Conservation (phyloP, 345 rosid species). For the Viola odorata region DNA sequence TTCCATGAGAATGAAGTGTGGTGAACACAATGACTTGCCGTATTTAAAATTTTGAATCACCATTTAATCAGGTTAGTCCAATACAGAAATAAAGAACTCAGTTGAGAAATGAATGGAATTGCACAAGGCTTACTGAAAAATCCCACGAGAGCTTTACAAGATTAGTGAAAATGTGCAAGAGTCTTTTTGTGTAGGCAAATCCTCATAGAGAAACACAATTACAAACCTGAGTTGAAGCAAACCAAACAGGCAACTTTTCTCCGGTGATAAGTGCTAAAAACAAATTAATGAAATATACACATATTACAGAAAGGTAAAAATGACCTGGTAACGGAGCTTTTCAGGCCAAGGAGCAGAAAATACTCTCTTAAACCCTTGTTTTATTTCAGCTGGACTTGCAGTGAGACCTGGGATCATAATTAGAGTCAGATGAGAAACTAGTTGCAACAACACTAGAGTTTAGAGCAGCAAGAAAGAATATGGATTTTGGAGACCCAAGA, state of each 20-base stretch:
- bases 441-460: too few species aligned
- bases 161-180: too few species aligned
- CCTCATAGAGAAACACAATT: too few species aligned
- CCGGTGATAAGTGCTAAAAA: background rate
- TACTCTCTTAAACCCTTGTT: slow-evolving; percentile 76
- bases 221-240: background rate
- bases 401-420: slow-evolving; percentile 44
- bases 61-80: too few species aligned
- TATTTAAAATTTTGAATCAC: too few species aligned
- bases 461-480: background rate
- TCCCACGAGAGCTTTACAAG: too few species aligned
- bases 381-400: slow-evolving; percentile 59
- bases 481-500: background rate
- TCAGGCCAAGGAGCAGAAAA: slow-evolving; percentile 80
- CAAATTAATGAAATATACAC: background rate
- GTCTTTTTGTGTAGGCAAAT: too few species aligned
- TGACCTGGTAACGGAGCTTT: slow-evolving; percentile 80
- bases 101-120: too few species aligned
- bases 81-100: too few species aligned
- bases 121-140: too few species aligned
- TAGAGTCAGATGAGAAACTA: background rate
- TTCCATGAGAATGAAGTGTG: too few species aligned
- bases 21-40: too few species aligned
- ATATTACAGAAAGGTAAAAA: background rate
- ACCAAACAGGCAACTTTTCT: background rate